phyloP scores from a whole-genome alignment of 2,329 filamentous ascomycete genomes.

The Escovopsis sp. region DNA sequence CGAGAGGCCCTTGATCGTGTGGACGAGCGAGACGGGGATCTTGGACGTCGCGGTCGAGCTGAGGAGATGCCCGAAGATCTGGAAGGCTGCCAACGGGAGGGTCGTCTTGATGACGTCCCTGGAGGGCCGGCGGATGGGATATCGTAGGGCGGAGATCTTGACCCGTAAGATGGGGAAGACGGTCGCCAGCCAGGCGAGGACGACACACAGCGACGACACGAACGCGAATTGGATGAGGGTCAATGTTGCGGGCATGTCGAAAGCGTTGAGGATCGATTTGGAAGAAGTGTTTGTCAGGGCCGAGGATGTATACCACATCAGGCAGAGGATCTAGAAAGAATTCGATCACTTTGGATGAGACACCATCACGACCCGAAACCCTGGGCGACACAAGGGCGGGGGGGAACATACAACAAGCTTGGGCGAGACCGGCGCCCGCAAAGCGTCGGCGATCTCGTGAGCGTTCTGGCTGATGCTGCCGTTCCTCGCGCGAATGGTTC shows the following conservation, averaged over 20 bases:
- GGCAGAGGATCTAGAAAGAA: slow-evolving; percentile 54
- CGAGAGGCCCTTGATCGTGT: slow-evolving; percentile 96
- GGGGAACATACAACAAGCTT: slow-evolving; percentile 53
- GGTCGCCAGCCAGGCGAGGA: slow-evolving; percentile 61
- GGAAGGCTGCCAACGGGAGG: slow-evolving; percentile 81
- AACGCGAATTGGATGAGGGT: slow-evolving; percentile 90
- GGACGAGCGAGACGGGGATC: slow-evolving; percentile 91
- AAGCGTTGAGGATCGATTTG: slow-evolving; percentile 87
- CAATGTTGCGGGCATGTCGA: slow-evolving; percentile 79
- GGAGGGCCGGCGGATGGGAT: slow-evolving; percentile 70
- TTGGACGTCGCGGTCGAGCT: slow-evolving; percentile 88
- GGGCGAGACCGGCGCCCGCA: slow-evolving; percentile 79
- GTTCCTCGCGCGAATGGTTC: slow-evolving; percentile 63
- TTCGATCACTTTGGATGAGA: slow-evolving; percentile 15
- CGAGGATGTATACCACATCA: slow-evolving; percentile 89
- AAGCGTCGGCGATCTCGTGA: slow-evolving; percentile 79
- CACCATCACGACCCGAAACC: too few species aligned
- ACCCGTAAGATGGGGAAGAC: slow-evolving; percentile 56
- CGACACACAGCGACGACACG: slow-evolving; percentile 74
- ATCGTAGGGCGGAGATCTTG: slow-evolving; percentile 62
- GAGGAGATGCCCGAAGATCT: slow-evolving; percentile 83
- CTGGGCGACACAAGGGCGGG: too few species aligned
- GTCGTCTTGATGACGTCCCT: slow-evolving; percentile 74
- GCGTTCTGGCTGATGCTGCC: slow-evolving; percentile 86
- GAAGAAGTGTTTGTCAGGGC: slow-evolving; percentile 95